phyloP scores from a whole-genome alignment of 2,329 filamentous ascomycete genomes.

The Grosmannia serpens region DNA sequence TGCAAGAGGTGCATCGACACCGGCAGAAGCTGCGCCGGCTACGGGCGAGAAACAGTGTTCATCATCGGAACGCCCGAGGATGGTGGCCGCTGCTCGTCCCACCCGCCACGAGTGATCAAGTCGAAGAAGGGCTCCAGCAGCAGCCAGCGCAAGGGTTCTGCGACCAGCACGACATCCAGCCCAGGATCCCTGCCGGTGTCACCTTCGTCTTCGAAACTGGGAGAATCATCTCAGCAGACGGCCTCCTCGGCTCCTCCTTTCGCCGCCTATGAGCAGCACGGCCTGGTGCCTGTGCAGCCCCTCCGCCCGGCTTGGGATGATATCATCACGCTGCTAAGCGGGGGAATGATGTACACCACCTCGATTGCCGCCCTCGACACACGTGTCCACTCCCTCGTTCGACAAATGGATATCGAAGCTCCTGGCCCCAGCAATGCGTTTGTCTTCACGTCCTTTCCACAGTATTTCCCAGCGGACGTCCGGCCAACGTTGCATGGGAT shows the following conservation, averaged over 20 bases:
- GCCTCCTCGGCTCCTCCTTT: neutral
- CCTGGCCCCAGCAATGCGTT: slow-evolving; percentile 16
- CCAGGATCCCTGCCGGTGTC: neutral
- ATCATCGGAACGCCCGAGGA: slow-evolving; percentile 47
- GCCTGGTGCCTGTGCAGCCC: slow-evolving; percentile 23
- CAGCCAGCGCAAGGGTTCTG: neutral
- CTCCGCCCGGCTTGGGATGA: slow-evolving; percentile 40
- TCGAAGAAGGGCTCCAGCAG: slow-evolving; percentile 19
- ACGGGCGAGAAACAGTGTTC: slow-evolving; percentile 51
- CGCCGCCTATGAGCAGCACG: neutral
- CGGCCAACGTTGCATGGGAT: slow-evolving; percentile 22
- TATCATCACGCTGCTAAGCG: slow-evolving; percentile 27
- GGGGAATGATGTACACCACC: slow-evolving; percentile 24
- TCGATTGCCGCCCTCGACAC: slow-evolving; percentile 35
- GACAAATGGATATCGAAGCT: slow-evolving; percentile 11
- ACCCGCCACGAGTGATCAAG: slow-evolving; percentile 36
- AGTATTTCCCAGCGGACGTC: slow-evolving; percentile 27
- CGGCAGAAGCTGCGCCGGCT: slow-evolving; percentile 48
- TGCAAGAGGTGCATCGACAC: slow-evolving; percentile 50
- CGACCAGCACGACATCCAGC: neutral
- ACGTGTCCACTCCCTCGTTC: slow-evolving; percentile 24
- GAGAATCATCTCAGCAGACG: neutral
- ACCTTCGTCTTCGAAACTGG: neutral
- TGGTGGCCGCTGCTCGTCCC: slow-evolving; percentile 44
- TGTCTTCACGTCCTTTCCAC: slow-evolving; percentile 24